Base-by-base conservation (phyloP, 2,329 filamentous ascomycete genomes). In the Aureobasidium sp. region DNA sequence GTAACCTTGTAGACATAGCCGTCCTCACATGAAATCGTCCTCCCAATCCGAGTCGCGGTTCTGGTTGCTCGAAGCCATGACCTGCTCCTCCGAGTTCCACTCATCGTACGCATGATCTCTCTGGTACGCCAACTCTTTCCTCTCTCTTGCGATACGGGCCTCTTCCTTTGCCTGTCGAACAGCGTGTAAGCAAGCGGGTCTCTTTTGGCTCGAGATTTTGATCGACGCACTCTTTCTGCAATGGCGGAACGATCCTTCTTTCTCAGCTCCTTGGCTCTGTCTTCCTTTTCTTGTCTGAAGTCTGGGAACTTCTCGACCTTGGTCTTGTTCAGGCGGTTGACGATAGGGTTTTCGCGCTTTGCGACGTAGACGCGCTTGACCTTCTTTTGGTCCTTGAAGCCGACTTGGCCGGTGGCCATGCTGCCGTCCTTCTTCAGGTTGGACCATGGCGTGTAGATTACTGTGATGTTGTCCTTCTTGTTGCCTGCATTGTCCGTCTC, bases 91-190 rank as follows among this genome's bases (percentile, higher is more conserved):
- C 4, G 83, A 84, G 73, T 96, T 91, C 58, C 96, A 75, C 49
- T 96, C 91, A 71, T 97, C 94, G 73, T 99, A 99, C 1, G 92
- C 93, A 75, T 99, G 93, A n/a, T 96, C 91, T 75, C 94, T 94
- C 74, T 95, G 90, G 81, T 86, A 95, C 74, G 95, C 95, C 75
- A 93, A 84, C 74, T 95, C 87, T 74, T 90, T 88, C 65, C 90
- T 82, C 77, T 96, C 90, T 73, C 90, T 87, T 53, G 85, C 83
- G 49, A 91, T 72, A 38, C 79, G 78, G 0, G 83, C 84, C 68
- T 94, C 89, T 72, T 92, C 87, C 71, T 91, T 91, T 74, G 83
- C 87, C 88, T 73, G 59, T 43, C 21, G 23, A 40, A 3, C 15
- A 25, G 27, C n/a, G 38, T 33, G 62, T 54, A n/a, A 31, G 59